Evolutionary conservation across 2,329 filamentous ascomycete genomes (phyloP), one percentile per base, ranked within the genome.

Genomic region (Colletotrichum tabaci): DNA sequence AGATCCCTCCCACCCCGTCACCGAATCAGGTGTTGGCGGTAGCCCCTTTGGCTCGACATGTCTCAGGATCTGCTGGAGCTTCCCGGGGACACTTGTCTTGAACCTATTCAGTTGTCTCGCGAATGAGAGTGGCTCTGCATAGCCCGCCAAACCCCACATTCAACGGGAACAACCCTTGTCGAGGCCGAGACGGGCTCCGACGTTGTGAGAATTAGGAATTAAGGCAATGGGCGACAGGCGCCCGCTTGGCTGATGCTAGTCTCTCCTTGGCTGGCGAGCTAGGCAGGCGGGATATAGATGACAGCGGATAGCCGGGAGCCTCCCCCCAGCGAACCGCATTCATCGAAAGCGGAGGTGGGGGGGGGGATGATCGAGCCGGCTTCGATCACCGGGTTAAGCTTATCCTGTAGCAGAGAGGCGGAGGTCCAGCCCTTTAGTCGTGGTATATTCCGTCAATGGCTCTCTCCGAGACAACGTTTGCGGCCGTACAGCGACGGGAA

Each of bases 381-480:
- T 60, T 57, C 46, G 47, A 68, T 47, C 52, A 52, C 16, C 26
- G 30, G 53, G 60, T 16, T 26, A 52, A 60, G 58, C 58, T 42
- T 60, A 16, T 47, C n/a, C 26, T 12, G 46, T 60, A 26, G 53
- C 40, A 38, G 8, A 12, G 9, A 18, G 23, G 15, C 47, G 58
- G 49, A 7, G 46, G 42, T 42, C 53, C 23, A 46, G 53, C 30
- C 58, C 23, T 38, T 16, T 35, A 18, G n/a, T 47, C 13, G 8
- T 49, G 60, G 53, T 2, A 49, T 23, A 18, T 60, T 69, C 65
- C 58, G 52, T 58, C 53, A 60, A 58, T 64, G 58, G 65, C 21
- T 38, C 46, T 38, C 52, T 60, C 65, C 40, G 65, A 60, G 69
- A 72, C 58, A 63, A 50, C 58, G 69, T 68, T 72, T 72, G 65